Evolutionary conservation across 148 eudicot species (phyloP), one percentile per base, ranked within the genome.

Genomic region (Cornus florida): DNA sequence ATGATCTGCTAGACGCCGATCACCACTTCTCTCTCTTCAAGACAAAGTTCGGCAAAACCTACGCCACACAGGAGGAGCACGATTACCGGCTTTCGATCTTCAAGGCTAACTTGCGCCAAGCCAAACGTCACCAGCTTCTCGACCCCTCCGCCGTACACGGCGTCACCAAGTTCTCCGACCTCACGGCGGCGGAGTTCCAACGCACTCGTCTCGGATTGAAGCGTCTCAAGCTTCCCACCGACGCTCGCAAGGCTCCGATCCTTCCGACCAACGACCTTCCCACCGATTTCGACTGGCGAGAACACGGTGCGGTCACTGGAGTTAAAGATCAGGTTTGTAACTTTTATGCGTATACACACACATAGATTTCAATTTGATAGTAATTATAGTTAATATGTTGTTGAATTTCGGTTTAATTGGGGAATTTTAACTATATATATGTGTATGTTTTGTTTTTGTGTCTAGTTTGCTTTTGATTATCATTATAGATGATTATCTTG

Each of bases 91-190:
- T 95, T 38, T 28, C 77, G 11, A 84, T 95, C 10, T 93, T 95
- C 81, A 87, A 86, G 85, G 75, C 90, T 32, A 95, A 95, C 83
- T 85, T 95, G 5, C 92, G 89, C 77, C 94, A 92, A 1, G 99
- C 97, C 0, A 85, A 71, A 73, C 84, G 93, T 0, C 85, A 95
- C 84, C 99, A 95, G 88, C 24, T 71, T 57, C 87, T 90, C 17
- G 99, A 95, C 76, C 99, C 99, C 0, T 70, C 90, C 2, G 99
- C 99, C 31, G 85, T 70, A 20, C 99, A 95, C 75, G 97, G 99
- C 14, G 89, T 95, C 39, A 95, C 99, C 2, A 84, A 89, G 73
- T 95, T 93, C 78, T 92, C 97, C 33, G 99, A 95, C 82, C 83
- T 95, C 6, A 91, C 99, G 9, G 92, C 93, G 22, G 68, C 41